phyloP scores from a whole-genome alignment of 2,329 filamentous ascomycete species.

The Penicillium glabrum region DNA sequence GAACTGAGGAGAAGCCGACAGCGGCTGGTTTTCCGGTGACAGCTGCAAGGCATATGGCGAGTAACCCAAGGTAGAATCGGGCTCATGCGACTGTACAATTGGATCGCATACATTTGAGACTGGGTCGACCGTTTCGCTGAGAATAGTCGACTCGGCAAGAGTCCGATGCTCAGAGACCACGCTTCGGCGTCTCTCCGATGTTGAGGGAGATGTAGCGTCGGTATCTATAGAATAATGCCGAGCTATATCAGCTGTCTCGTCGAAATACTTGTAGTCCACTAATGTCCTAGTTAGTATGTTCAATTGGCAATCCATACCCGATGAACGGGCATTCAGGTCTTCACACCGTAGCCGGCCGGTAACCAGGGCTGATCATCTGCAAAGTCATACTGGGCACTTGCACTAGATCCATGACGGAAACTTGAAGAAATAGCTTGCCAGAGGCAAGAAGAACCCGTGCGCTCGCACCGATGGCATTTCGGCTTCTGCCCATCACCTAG shows the following conservation, averaged over 20 bases:
- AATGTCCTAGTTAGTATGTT: neutral
- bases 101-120: slow-evolving; percentile 1
- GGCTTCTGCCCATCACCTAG: slow-evolving; percentile 16
- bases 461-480: slow-evolving; percentile 14
- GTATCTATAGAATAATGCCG: too few species aligned
- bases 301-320: slow-evolving; percentile 2
- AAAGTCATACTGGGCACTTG: slow-evolving; percentile 34
- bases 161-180: slow-evolving; percentile 6
- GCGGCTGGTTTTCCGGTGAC: slow-evolving; percentile 8
- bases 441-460: slow-evolving; percentile 13
- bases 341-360: slow-evolving; percentile 26
- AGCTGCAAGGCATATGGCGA: slow-evolving; percentile 8
- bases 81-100: neutral
- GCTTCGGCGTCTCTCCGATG: slow-evolving; percentile 4
- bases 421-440: slow-evolving; percentile 12
- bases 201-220: neutral
- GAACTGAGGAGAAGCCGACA: slow-evolving; percentile 9
- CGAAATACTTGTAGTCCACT: slow-evolving; percentile 23
- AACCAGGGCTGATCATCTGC: slow-evolving; percentile 35
- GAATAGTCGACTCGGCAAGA: slow-evolving; percentile 1
- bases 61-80: neutral
- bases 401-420: slow-evolving; percentile 36
- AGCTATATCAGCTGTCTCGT: slow-evolving; percentile 25
- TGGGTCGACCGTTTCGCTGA: slow-evolving; percentile 2
- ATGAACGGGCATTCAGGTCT: neutral